Conservation (phyloP, 345 rosid species). For the Arabis hirsuta region DNA sequence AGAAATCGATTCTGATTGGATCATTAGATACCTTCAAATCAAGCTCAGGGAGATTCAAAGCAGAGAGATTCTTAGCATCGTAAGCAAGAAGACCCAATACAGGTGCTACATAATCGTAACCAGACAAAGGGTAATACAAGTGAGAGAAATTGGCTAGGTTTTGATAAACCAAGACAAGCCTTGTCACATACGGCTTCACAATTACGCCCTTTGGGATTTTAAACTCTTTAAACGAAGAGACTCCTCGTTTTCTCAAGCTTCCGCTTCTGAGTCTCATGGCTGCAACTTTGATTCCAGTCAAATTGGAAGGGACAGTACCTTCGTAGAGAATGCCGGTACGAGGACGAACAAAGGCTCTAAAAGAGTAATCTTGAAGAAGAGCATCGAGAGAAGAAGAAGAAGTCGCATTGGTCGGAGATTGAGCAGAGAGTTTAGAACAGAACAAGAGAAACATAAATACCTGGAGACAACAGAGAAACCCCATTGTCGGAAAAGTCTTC, state of each 20-base stretch:
- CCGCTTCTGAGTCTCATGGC: slow-evolving; percentile 89
- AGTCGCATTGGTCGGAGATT: slow-evolving; percentile 45
- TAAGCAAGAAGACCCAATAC: slow-evolving; percentile 88
- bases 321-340: slow-evolving; percentile 71
- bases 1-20: slow-evolving; percentile 68
- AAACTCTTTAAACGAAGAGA: slow-evolving; percentile 59
- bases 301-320: slow-evolving; percentile 63
- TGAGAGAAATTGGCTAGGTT: slow-evolving; percentile 81
- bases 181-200: slow-evolving; percentile 66
- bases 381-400: slow-evolving; percentile 61
- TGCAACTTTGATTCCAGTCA: slow-evolving; percentile 69
- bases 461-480: slow-evolving; percentile 63
- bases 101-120: slow-evolving; percentile 68
- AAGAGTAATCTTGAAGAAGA: slow-evolving; percentile 92
- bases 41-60: slow-evolving; percentile 55
- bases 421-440: slow-evolving; percentile 41
- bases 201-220: slow-evolving; percentile 57
- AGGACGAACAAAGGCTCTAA: slow-evolving; percentile 65
- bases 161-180: slow-evolving; percentile 87
- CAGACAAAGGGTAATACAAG: slow-evolving; percentile 62
- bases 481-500: slow-evolving; percentile 54
- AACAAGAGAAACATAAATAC: slow-evolving; percentile 49
- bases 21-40: slow-evolving; percentile 50
- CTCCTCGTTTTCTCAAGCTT: slow-evolving; percentile 72
- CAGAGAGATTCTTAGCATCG: slow-evolving; percentile 68